Percentiles rank a stretch among this genome's conserved stretches.
Conservation (phyloP, 306 rosid genomes). For the Fragaria ananassa region DNA sequence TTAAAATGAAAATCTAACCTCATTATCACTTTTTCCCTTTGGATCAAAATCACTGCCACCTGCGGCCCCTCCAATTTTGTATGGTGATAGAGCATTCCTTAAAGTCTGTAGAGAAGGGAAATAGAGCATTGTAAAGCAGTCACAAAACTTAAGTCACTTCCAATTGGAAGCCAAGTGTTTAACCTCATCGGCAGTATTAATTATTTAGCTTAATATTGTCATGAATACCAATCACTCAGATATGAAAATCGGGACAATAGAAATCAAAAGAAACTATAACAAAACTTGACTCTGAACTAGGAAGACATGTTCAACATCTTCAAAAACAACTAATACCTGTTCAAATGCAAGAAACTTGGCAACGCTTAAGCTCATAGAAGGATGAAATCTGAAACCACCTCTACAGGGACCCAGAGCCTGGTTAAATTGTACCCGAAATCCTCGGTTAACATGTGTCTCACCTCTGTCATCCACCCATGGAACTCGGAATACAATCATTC, state of each 20-base stretch:
- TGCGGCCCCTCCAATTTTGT: slow-evolving; percentile 97
- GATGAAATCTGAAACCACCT: slow-evolving; percentile 95
- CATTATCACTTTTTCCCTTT: slow-evolving; percentile 90
- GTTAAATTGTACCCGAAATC: slow-evolving; percentile 88
- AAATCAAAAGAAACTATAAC: slow-evolving; percentile 2
- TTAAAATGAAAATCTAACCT: slow-evolving; percentile 48
- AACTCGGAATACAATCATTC: slow-evolving; percentile 83
- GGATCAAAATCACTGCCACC: slow-evolving; percentile 99
- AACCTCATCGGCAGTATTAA: neutral
- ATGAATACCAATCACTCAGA: slow-evolving; percentile 14
- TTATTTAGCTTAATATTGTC: slow-evolving; percentile 10
- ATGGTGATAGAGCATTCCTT: slow-evolving; percentile 92
- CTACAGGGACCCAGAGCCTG: slow-evolving; percentile 97
- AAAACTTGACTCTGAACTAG: slow-evolving; percentile 4
- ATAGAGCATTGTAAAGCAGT: slow-evolving; percentile 13
- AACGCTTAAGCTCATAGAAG: slow-evolving; percentile 76
- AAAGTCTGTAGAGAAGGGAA: slow-evolving; percentile 59
- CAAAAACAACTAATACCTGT: slow-evolving; percentile 58
- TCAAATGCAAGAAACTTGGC: slow-evolving; percentile 95
- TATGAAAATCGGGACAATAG: slow-evolving; percentile 13
- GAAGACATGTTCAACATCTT: slow-evolving; percentile 9
- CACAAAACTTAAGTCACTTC: slow-evolving; percentile 9
- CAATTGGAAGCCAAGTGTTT: slow-evolving; percentile 9
- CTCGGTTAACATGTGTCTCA: slow-evolving; percentile 79
- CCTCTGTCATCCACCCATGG: slow-evolving; percentile 98